Evolutionary conservation across 2,329 filamentous ascomycete species (phyloP).

Genomic region (Fusarium sp.): DNA sequence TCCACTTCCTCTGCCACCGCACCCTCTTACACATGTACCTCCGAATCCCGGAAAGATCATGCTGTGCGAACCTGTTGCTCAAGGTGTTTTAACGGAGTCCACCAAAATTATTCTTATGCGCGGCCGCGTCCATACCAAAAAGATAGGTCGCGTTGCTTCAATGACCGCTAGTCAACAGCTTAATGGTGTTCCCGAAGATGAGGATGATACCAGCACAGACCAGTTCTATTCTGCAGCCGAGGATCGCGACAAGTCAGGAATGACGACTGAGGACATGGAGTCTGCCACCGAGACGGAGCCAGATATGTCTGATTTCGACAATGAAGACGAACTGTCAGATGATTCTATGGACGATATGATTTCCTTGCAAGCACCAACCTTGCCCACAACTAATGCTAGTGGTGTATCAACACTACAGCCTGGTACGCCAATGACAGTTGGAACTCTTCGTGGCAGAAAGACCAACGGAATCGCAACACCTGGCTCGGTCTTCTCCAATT

Average conservation of each 20-base stretch:
- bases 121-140: conserved; percentile 69
- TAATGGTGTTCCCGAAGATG: conserved; percentile 71
- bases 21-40: conserved; percentile 87
- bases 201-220: conserved; percentile 88
- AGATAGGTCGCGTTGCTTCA: conserved; percentile 60
- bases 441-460: conserved; percentile 67
- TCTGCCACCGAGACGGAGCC: conserved; percentile 72
- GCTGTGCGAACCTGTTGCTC: conserved; percentile 93
- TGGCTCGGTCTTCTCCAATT: conserved; percentile 89
- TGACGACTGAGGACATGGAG: conserved; percentile 69
- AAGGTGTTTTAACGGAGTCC: conserved; percentile 80
- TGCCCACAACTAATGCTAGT: conserved; percentile 82
- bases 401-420: conserved; percentile 83
- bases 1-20: conserved; percentile 80
- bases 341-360: conserved; percentile 96
- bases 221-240: conserved; percentile 94
- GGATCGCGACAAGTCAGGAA: conserved; percentile 73
- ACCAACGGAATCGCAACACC: conserved; percentile 83
- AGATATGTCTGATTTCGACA: conserved; percentile 72
- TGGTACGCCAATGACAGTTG: conserved; percentile 82
- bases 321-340: conserved; percentile 83
- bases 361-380: conserved; percentile 81
- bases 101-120: conserved; percentile 88
- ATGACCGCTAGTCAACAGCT: conserved; percentile 58
- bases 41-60: conserved; percentile 88